Evolutionary conservation across 371 early-diverging fungal genomes (phyloP), one percentile per base, ranked within the genome.

Genomic region (Mortierella sp.): DNA sequence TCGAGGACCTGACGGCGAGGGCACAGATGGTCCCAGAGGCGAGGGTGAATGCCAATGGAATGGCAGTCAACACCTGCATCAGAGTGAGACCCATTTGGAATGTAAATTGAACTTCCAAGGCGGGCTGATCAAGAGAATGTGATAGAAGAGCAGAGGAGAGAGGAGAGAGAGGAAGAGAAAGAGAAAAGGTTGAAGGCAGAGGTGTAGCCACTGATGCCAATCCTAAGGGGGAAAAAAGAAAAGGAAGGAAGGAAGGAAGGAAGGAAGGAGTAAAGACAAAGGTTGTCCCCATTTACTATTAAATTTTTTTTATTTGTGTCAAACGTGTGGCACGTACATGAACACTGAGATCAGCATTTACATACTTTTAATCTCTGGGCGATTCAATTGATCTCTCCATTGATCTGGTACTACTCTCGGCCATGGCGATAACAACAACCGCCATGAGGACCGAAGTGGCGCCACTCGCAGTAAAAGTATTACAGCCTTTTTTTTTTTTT

Each of bases 1-100:
- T 64, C 26, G 64, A 43, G 4, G 70, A 70, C 13, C 56, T 55
- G n/a, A 71, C n/a, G 13, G 80, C 75, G 60, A 73, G n/a, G 22
- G 64, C 61, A 22, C 68, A 57, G 31, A 74, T 37, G 0, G 71
- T 51, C 6, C 56, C 57, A 7, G 80, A 66, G 49, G 32, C 42
- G 23, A 79, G 37, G 13, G 53, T 31, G 53, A 65, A 19, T 13
- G 61, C 71, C 66, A 74, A 56, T n/a, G 80, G 80, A 26, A 64
- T 42, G 1, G 64, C 65, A 37, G 71, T 71, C 60, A 79, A 56
- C 12, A 70, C 57, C 19, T 72, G 66, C 55, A 69, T 72, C 28
- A 66, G 49, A 47, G 32, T 57, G 40, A 73, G 37, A 31, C 66
- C 70, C 79, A 73, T 72, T 12, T 17, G 23, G 53, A 28, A 28